Evolutionary conservation across 257 asterid genomes (phyloP), one percentile per base, ranked within the genome.

Genomic region (Scutellaria minor): DNA sequence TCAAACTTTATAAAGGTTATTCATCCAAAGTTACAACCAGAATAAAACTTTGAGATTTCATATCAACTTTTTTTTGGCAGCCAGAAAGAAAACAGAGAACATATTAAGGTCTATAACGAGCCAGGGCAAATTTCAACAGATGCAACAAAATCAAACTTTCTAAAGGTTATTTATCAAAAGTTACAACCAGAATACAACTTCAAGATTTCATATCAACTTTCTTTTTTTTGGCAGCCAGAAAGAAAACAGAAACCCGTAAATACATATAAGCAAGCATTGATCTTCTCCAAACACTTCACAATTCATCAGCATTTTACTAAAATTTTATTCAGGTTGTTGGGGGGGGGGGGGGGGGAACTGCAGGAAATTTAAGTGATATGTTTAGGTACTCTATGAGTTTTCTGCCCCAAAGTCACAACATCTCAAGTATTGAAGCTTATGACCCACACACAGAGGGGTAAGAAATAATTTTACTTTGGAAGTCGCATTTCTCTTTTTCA

Each of bases 61-160:
- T 6, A 55, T 35, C 6, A 31, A 47, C 10, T 13, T 47, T 54
- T 40, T 15, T 14, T 42, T 50, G 11, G 11, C 52, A 70, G 72
- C 22, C 59, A 60, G 62, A 53, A 50, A 71, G 75, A 44, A 45
- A 67, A 50, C 27, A 24, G 6, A 55, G 64, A 66, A 39, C 65
- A 68, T 53, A 61, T 74, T 35, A 48, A 58, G 69, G 48, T 47
- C 42, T 14, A 40, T 51, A 45, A 39, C 20, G 54, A 73, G 65
- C 35, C 37, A 75, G 24, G n/a, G 31, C 58, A 48, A 24, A 68
- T 59, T 50, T 71, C 54, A 51, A 6, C 15, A 52, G 3, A 59
- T 60, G 72, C 37, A 31, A 31, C 37, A 31, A 47, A 69, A 68
- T 51, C 65, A 59, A 73, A 72, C 70, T 71, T 40, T 42, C 20